phyloP scores from a whole-genome alignment of 768 basidiomycete genomes.

The Solioccasus polychromus region DNA sequence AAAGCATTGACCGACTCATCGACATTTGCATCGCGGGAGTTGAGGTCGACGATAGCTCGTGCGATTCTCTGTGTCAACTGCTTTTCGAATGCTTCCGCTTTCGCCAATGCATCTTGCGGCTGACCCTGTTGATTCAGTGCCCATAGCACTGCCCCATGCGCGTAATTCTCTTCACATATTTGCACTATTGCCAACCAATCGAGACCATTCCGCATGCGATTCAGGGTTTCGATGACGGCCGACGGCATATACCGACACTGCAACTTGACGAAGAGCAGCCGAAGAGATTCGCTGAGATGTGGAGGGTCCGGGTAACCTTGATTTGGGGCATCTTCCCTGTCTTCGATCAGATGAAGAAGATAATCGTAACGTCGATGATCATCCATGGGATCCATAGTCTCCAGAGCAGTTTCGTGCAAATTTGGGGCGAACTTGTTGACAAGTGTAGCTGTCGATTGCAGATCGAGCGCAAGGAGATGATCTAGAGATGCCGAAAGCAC shows the following conservation, averaged over 20 bases:
- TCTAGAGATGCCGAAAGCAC: constrained; percentile 61
- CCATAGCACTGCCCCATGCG: constrained; percentile 83
- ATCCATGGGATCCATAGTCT: constrained; percentile 41
- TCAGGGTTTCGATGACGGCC: constrained; percentile 59
- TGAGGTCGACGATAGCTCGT: constrained; percentile 30
- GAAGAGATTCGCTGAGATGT: constrained; percentile 48
- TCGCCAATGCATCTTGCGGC: constrained; percentile 61
- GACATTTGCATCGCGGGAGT: constrained; percentile 21
- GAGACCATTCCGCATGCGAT: constrained; percentile 47
- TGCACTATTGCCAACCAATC: constrained; percentile 54
- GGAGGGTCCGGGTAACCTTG: constrained; percentile 34
- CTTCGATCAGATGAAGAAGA: constrained; percentile 68
- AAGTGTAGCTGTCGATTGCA: constrained; percentile 68
- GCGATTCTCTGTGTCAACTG: constrained; percentile 46
- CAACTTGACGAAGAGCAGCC: constrained; percentile 64
- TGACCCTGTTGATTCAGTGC: constrained; percentile 61
- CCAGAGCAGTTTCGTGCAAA: constrained; percentile 64
- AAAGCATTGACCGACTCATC: constrained; percentile 46
- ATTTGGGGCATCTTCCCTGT: constrained; percentile 35
- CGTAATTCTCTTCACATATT: constrained; percentile 64
- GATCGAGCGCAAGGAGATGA: constrained; percentile 55
- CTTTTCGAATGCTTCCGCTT: constrained; percentile 59
- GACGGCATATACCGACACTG: constrained; percentile 70
- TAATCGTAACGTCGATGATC: constrained; percentile 69
- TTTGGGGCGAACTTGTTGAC: constrained; percentile 66